These are phyloP conservation scores for Neofusicoccum umdonicola DNA, from an alignment of 2,329 filamentous ascomycete species.

Conservation along the genomic window DNA sequence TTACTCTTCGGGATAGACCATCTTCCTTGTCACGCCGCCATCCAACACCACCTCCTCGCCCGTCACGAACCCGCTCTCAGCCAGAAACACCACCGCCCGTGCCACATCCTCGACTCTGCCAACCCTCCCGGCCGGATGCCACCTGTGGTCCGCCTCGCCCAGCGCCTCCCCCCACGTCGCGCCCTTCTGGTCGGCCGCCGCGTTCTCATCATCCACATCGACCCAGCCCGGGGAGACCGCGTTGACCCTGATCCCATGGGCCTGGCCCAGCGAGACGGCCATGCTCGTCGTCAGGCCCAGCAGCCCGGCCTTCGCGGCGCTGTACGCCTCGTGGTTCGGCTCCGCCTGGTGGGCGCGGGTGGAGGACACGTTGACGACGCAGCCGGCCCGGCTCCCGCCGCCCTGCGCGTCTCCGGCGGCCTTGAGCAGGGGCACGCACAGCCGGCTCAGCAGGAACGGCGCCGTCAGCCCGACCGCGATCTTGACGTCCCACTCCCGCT, in stretches of 20 bases:
- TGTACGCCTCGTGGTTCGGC: conserved; percentile 50
- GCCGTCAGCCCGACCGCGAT: conserved; percentile 34
- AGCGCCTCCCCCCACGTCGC: conserved; percentile 48
- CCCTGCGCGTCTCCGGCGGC: not conserved
- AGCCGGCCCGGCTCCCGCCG: conserved; percentile 20
- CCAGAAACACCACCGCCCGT: conserved; percentile 42
- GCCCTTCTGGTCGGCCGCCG: conserved; percentile 41
- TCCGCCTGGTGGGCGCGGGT: conserved; percentile 52
- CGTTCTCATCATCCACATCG: conserved; percentile 46
- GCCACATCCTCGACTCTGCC: conserved; percentile 50
- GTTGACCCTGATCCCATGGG: conserved; percentile 48
- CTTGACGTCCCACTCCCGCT: conserved; percentile 35
- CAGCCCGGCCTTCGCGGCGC: conserved; percentile 51
- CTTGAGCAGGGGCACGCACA: conserved; percentile 30
- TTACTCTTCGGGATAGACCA: conserved; percentile 41
- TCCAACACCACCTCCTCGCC: conserved; percentile 48
- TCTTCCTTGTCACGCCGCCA: conserved; percentile 47
- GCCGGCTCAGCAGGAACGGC: conserved; percentile 31
- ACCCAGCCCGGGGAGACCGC: conserved; percentile 54
- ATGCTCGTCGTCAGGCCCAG: conserved; percentile 51
- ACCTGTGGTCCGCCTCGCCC: conserved; percentile 44
- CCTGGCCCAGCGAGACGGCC: conserved; percentile 45
- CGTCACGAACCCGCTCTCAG: conserved; percentile 41
- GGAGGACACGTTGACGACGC: conserved; percentile 49
- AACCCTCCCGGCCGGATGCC: conserved; percentile 52